phyloP scores from a whole-genome alignment of 179 eudicot genomes.

The Nepenthes alata region DNA sequence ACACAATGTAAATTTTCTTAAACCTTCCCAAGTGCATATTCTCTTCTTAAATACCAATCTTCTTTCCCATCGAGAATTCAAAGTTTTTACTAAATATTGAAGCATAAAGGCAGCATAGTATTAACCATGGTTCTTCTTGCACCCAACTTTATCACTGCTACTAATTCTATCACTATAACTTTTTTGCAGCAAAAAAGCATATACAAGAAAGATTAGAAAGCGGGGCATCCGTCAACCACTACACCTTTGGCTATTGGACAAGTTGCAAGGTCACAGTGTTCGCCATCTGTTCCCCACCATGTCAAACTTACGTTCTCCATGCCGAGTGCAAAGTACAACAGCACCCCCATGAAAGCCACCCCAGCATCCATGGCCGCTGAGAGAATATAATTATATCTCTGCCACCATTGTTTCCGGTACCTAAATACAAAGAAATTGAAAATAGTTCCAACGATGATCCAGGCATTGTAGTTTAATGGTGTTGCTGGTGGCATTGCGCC shows the following conservation, averaged over 20 bases:
- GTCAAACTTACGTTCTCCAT: slow-evolving; percentile 20
- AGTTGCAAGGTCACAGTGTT: slow-evolving; percentile 49
- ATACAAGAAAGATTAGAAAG: neutral
- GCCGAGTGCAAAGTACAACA: slow-evolving; percentile 34
- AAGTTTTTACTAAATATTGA: too few species aligned
- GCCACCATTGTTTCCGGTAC: slow-evolving; percentile 36
- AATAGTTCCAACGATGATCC: slow-evolving; percentile 27
- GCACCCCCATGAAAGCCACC: slow-evolving; percentile 31
- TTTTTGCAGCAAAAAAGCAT: too few species aligned
- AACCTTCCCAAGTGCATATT: too few species aligned
- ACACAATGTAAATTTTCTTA: too few species aligned
- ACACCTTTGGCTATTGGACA: slow-evolving; percentile 70
- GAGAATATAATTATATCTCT: slow-evolving; percentile 30
- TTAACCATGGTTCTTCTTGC: too few species aligned
- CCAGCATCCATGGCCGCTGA: slow-evolving; percentile 42
- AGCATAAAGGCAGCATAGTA: too few species aligned
- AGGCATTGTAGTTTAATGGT: slow-evolving; percentile 28
- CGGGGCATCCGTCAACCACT: slow-evolving; percentile 46
- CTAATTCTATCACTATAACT: too few species aligned
- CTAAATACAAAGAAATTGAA: slow-evolving; percentile 31
- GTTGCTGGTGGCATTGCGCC: slow-evolving; percentile 34
- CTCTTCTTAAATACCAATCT: too few species aligned
- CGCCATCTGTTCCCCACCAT: slow-evolving; percentile 68
- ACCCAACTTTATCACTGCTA: too few species aligned
- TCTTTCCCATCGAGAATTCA: too few species aligned